Conservation (phyloP, 345 rosid genomes). For the Citrus reticulata region DNA sequence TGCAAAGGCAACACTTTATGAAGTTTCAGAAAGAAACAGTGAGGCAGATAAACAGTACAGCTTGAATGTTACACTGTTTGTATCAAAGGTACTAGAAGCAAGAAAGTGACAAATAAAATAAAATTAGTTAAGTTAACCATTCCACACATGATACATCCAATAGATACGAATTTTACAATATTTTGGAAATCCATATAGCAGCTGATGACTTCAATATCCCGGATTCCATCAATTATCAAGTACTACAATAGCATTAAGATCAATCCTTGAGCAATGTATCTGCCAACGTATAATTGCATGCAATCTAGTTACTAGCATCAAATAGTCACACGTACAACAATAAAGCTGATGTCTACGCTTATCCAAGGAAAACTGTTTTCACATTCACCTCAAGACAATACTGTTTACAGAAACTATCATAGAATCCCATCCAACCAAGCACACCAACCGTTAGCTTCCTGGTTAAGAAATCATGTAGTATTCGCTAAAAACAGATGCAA, state of each 20-base stretch:
- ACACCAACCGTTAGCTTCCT: neutral
- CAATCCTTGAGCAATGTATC: neutral
- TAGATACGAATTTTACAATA: neutral
- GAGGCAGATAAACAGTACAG: neutral
- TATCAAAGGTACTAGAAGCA: neutral
- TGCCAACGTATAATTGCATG: neutral
- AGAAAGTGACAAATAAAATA: neutral
- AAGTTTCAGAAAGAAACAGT: neutral
- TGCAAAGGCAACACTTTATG: slow-evolving; percentile 28
- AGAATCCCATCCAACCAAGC: neutral
- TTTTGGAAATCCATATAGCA: neutral
- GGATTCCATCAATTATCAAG: neutral
- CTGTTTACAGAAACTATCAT: neutral
- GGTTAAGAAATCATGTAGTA: neutral
- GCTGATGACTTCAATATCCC: neutral
- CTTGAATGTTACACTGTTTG: neutral
- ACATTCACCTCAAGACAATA: neutral
- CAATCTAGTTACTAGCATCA: neutral
- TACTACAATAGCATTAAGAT: neutral
- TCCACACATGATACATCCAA: neutral
- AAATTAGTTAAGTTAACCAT: neutral
- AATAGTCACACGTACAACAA: neutral
- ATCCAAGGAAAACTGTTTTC: neutral
- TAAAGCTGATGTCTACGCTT: neutral
- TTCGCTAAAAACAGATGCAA: neutral